These are phyloP conservation scores for Avena sativa DNA, from an alignment of 176 grass and related monocot genomes.

Conservation along the genomic window DNA sequence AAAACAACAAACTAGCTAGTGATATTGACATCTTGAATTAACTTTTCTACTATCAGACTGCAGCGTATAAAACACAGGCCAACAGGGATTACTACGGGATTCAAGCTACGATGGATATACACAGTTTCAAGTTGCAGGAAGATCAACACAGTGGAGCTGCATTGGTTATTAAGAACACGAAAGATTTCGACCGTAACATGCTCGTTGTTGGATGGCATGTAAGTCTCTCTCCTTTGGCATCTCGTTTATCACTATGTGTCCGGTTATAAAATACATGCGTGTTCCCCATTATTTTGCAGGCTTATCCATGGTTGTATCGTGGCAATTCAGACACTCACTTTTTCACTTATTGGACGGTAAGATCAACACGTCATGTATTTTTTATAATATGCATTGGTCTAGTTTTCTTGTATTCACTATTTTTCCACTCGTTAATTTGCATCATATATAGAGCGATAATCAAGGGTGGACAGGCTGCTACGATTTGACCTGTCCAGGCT, in stretches of 20 bases:
- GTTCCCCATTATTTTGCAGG: not conserved
- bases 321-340: slow-evolving; percentile 2
- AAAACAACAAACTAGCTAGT: not conserved
- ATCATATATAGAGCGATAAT: not conserved
- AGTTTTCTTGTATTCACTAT: not conserved
- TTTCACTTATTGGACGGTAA: slow-evolving; percentile 2
- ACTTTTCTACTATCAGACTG: not conserved
- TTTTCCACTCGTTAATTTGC: not conserved
- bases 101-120: not conserved
- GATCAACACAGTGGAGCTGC: slow-evolving; percentile 9
- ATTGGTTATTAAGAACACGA: slow-evolving; percentile 4
- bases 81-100: not conserved
- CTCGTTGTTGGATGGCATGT: slow-evolving; percentile 17
- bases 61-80: not conserved
- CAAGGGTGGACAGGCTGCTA: slow-evolving; percentile 8
- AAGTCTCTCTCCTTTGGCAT: not conserved
- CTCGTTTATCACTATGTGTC: not conserved
- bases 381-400: not conserved
- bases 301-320: not conserved
- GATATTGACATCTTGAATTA: not conserved
- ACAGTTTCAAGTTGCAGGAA: not conserved
- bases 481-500: not conserved
- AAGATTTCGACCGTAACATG: not conserved
- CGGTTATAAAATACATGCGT: not conserved
- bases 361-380: not conserved